Percentiles rank a stretch among this genome's conserved stretches.
Evolutionary conservation across 345 rosid species (phyloP).

Genomic region (Euphorbia lathyris): DNA sequence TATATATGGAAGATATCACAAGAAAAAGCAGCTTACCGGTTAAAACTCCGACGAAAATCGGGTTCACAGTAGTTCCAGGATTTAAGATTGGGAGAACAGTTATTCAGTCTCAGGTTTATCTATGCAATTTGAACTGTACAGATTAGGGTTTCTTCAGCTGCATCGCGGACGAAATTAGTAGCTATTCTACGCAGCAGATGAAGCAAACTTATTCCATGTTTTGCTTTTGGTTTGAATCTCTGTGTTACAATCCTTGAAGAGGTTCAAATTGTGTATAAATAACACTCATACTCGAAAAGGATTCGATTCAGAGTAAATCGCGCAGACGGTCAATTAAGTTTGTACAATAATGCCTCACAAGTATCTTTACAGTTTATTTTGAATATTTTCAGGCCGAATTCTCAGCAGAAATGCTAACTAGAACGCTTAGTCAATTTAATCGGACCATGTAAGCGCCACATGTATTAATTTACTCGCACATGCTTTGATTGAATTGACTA

Average conservation of each 20-base stretch:
- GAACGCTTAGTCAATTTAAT: too few relatives aligned
- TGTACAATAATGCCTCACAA: too few relatives aligned
- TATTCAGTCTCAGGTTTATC: constrained; percentile 76
- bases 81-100: constrained; percentile 71
- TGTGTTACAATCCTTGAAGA: constrained; percentile 6
- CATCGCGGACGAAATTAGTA: constrained; percentile 6
- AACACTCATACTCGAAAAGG: constrained; percentile 8
- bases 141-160: constrained; percentile 25
- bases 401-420: too few relatives aligned
- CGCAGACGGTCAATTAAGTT: too few relatives aligned
- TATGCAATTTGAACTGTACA: constrained; percentile 46
- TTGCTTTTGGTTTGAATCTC: constrained; percentile 7
- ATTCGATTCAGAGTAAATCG: constrained; percentile 2
- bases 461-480: too few relatives aligned
- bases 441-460: too few relatives aligned
- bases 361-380: too few relatives aligned
- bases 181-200: background rate
- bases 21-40: constrained; percentile 31
- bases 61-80: constrained; percentile 90
- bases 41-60: constrained; percentile 56
- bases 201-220: constrained; percentile 4
- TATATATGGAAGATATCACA: constrained; percentile 81
- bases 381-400: too few relatives aligned
- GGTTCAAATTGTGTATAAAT: constrained; percentile 8
- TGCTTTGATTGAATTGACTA: too few relatives aligned